Percentiles rank a stretch among this genome's conserved stretches.
phyloP scores from a whole-genome alignment of 768 basidiomycete genomes.

The Boletus barrowsii region DNA sequence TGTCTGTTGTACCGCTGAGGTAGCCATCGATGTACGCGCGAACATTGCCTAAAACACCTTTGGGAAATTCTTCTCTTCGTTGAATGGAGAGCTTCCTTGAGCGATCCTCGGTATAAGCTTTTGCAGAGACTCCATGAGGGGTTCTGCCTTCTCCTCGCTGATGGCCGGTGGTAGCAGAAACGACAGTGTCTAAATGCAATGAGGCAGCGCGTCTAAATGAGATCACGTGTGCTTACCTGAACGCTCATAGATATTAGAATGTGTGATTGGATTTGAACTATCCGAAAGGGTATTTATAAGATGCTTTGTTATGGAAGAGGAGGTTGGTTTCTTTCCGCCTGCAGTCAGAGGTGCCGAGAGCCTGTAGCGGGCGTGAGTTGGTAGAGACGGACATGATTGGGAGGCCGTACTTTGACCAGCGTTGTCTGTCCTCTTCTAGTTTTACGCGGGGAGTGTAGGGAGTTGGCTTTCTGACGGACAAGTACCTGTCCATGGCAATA shows the following conservation, averaged over 20 bases:
- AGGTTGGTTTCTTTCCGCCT: constrained; percentile 36
- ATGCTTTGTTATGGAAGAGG: constrained; percentile 51
- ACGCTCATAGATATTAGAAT: constrained; percentile 60
- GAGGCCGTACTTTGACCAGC: constrained; percentile 13
- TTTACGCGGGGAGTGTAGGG: constrained; percentile 15
- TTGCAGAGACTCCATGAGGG: constrained; percentile 25
- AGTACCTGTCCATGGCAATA: constrained; percentile 26
- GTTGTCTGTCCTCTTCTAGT: constrained; percentile 16
- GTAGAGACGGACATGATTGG: not conserved
- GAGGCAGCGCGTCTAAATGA: not conserved
- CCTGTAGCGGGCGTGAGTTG: constrained; percentile 8
- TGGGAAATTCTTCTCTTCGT: constrained; percentile 9
- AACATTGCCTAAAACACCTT: constrained; percentile 40
- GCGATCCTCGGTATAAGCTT: constrained; percentile 42
- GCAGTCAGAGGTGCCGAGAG: constrained; percentile 31
- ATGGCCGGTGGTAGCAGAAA: constrained; percentile 66
- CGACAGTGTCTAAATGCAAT: constrained; percentile 47
- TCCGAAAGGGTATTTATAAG: constrained; percentile 61
- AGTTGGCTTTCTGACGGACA: constrained; percentile 24
- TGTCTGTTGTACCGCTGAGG: constrained; percentile 67
- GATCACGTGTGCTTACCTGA: constrained; percentile 43
- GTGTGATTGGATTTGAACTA: constrained; percentile 74
- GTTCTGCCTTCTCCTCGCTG: constrained; percentile 52
- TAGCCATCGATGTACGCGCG: constrained; percentile 72
- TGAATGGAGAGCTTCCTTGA: constrained; percentile 43